These are phyloP conservation scores for Epichloe gansuensis DNA, from an alignment of 2,329 filamentous ascomycete genomes.

Conservation along the genomic window DNA sequence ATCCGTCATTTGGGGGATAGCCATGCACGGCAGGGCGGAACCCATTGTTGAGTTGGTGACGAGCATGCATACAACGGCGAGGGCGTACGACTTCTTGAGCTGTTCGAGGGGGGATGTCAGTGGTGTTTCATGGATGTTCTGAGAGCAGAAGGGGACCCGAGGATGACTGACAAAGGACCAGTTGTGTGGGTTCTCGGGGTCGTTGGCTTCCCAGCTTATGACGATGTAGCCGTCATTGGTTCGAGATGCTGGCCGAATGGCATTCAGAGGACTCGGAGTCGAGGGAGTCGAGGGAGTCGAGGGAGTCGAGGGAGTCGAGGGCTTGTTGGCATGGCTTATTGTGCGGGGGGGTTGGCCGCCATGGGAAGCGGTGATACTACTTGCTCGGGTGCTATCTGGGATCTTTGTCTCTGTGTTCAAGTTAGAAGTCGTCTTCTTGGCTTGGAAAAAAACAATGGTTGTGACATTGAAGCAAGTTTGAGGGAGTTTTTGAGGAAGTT, in stretches of 20 bases:
- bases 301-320: slow-evolving; percentile 9
- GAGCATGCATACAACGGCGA: slow-evolving; percentile 41
- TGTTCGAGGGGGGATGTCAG: slow-evolving; percentile 14
- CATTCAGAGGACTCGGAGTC: slow-evolving; percentile 19
- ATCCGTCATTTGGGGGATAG: slow-evolving; percentile 40
- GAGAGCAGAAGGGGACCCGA: not conserved
- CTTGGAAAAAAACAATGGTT: not conserved
- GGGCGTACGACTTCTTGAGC: slow-evolving; percentile 40
- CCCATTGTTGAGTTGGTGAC: slow-evolving; percentile 58
- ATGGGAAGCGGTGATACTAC: not conserved
- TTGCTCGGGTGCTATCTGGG: slow-evolving; percentile 10
- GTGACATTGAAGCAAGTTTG: not conserved
- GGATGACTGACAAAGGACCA: slow-evolving; percentile 26
- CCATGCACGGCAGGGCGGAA: slow-evolving; percentile 50
- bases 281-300: slow-evolving; percentile 12
- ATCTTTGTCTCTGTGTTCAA: slow-evolving; percentile 14
- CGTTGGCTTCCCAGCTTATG: slow-evolving; percentile 33
- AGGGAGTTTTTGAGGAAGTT: not conserved
- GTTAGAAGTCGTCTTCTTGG: not conserved
- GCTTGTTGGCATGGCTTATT: slow-evolving; percentile 22
- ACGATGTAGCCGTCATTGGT: slow-evolving; percentile 21
- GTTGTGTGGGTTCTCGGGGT: slow-evolving; percentile 41
- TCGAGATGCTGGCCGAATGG: slow-evolving; percentile 20
- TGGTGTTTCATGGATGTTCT: not conserved
- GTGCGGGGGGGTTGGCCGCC: not conserved